Percentiles rank a stretch among this genome's conserved stretches.
These are phyloP conservation scores for Alternaria longipes DNA, from an alignment of 2,329 filamentous ascomycete genomes.

Conservation along the genomic window DNA sequence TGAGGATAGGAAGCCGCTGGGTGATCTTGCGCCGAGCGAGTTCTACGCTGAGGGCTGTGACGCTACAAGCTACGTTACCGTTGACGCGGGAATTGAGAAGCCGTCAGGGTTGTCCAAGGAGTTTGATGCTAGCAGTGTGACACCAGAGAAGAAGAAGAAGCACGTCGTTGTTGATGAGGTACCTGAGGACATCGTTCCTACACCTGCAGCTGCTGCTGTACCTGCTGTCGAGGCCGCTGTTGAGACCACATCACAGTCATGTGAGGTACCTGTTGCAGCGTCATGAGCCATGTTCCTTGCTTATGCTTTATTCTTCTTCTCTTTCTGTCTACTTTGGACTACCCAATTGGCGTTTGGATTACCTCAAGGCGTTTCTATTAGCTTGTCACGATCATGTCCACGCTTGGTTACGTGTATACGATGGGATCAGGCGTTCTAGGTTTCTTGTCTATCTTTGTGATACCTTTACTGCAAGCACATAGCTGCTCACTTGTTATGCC, in stretches of 20 bases:
- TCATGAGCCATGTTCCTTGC: not conserved
- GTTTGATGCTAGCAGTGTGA: constrained; percentile 33
- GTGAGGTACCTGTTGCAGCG: not conserved
- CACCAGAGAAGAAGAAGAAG: constrained; percentile 22
- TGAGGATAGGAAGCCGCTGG: constrained; percentile 51
- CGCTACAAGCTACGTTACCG: constrained; percentile 46
- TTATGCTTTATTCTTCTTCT: not conserved
- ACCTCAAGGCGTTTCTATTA: not conserved
- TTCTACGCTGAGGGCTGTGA: constrained; percentile 53
- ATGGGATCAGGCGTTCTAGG: not conserved
- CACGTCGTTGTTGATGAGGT: not conserved
- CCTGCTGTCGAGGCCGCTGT: not conserved
- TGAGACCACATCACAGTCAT: not conserved
- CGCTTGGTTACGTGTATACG: constrained; percentile 1
- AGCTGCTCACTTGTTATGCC: not conserved
- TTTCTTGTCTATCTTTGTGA: not conserved
- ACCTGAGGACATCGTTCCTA: not conserved
- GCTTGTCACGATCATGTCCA: not conserved
- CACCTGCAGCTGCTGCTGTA: not conserved
- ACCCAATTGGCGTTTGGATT: not conserved
- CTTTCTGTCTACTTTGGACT: not conserved
- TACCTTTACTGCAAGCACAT: constrained; percentile 5
- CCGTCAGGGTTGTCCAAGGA: constrained; percentile 49
- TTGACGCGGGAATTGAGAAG: constrained; percentile 48
- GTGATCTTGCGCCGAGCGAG: constrained; percentile 47